Evolutionary conservation across 176 grass and related monocot species (phyloP), one percentile per base, ranked within the genome.

Genomic region (Eremochloa ophiuroides): DNA sequence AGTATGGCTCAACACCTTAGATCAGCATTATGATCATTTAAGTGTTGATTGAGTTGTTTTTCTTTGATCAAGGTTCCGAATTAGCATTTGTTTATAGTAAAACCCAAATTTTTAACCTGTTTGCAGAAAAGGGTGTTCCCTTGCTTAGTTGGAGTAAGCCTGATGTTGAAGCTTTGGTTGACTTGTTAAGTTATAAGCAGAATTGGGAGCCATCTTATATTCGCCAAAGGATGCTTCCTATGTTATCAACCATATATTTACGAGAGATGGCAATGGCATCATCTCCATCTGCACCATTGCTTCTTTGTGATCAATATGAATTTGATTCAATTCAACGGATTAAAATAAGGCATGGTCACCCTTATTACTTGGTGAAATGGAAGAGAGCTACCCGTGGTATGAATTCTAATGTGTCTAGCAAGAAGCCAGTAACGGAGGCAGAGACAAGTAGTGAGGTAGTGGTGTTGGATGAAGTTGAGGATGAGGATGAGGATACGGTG

Each of bases 351-450:
- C 20, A 85, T 75, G 90, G 93, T 22, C 73, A 91, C 80, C 88
- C 86, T 71, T 98, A 82, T 84, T 98, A 93, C 84, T 73, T 95
- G 66, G 86, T 98, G 29, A 95, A 91, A 81, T 98, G 96, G 96
- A 87, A 78, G 85, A 86, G 81, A 85, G 74, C 44, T 64, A 53
- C 74, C 51, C 50, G 14, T 43, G 82, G 71, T 79, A 71, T 70
- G 44, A 61, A 31, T 71, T 73, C 82, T 22, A 41, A 18, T 42
- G 4, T 41, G 20, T 84, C 77, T 77, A 66, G 17, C 55, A 76
- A 91, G 20, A 76, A 91, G 66, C 17, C 80, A 56, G 79, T 62
- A 46, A 40, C 8, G 22, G 83, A 76, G 6, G 71, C 38, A 26
- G 71, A 78, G 55, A 28, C 50, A 26, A 39, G 34, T 59, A 74